phyloP scores from a whole-genome alignment of 164 flowering plant species.

The Paratinospora sagittata region DNA sequence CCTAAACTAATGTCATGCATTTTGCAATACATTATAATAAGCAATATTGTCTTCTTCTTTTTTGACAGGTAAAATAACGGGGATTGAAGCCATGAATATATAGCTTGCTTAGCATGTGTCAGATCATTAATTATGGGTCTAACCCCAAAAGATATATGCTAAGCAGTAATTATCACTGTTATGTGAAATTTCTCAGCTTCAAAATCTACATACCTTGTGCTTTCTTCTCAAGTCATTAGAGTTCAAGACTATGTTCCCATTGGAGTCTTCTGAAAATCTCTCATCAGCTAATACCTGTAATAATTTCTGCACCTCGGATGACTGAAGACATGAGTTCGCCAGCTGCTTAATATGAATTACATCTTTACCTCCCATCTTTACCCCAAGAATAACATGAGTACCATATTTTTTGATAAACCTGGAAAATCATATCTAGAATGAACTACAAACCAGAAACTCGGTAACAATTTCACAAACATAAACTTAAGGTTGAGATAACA shows the following conservation, averaged over 20 bases:
- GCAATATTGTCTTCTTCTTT: neutral
- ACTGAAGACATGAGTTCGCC: constrained; percentile 47
- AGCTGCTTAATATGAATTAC: constrained; percentile 72
- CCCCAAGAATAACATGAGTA: constrained; percentile 78
- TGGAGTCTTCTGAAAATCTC: constrained; percentile 45
- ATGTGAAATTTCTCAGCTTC: neutral
- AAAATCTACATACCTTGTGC: constrained; percentile 40
- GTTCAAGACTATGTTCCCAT: constrained; percentile 16
- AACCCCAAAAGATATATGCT: neutral
- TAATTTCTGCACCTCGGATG: constrained; percentile 58
- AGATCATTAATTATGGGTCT: neutral
- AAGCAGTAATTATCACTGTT: neutral
- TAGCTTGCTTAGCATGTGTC: neutral
- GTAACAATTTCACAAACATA: neutral
- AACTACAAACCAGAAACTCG: neutral
- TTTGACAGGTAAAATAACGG: neutral
- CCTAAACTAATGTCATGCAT: neutral
- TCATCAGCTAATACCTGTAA: constrained; percentile 68
- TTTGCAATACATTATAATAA: neutral
- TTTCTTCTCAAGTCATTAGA: constrained; percentile 33
- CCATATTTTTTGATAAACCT: constrained; percentile 89
- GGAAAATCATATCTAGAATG: constrained; percentile 16
- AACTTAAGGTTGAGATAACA: neutral
- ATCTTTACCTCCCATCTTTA: constrained; percentile 94
- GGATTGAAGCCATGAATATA: neutral